These are phyloP conservation scores for Pseudomonodictys pantanalensis DNA, from an alignment of 495 filamentous ascomycete genomes.

Conservation along the genomic window DNA sequence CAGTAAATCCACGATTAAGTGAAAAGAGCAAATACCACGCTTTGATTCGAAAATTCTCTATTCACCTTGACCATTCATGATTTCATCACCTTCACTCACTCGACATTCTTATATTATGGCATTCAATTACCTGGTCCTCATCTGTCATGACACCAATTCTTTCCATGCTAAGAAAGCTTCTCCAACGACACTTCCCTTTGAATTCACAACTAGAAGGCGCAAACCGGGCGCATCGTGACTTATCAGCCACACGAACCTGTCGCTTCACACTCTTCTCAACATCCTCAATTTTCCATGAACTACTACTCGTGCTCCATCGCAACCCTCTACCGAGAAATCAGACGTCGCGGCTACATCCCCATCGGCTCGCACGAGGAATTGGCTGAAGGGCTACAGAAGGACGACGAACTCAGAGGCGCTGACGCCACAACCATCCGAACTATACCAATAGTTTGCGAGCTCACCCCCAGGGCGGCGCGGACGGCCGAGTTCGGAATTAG, in stretches of 20 bases:
- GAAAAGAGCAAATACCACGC: no score
- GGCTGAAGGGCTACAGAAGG: neutral
- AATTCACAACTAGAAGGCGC: no score
- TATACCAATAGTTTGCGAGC: neutral
- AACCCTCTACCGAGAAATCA: slow-evolving; percentile 2
- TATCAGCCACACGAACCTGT: neutral
- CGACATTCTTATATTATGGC: no score
- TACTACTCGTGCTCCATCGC: slow-evolving; percentile 6
- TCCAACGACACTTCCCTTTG: no score
- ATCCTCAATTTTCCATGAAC: slow-evolving; percentile 2
- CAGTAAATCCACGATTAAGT: no score
- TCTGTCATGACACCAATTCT: no score
- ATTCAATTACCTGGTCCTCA: no score
- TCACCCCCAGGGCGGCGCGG: neutral
- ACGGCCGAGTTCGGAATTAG: neutral
- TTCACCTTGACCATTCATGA: no score
- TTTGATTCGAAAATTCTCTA: no score
- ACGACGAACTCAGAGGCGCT: neutral
- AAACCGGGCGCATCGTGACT: no score
- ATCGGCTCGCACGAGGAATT: neutral
- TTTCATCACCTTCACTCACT: no score
- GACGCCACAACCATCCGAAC: slow-evolving; percentile 9
- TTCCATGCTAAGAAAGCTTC: no score
- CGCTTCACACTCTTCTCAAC: neutral
- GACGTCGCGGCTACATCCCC: neutral